Conservation (phyloP, 1,284 basidiomycete genomes). For the Papiliotrema nemorosa region DNA sequence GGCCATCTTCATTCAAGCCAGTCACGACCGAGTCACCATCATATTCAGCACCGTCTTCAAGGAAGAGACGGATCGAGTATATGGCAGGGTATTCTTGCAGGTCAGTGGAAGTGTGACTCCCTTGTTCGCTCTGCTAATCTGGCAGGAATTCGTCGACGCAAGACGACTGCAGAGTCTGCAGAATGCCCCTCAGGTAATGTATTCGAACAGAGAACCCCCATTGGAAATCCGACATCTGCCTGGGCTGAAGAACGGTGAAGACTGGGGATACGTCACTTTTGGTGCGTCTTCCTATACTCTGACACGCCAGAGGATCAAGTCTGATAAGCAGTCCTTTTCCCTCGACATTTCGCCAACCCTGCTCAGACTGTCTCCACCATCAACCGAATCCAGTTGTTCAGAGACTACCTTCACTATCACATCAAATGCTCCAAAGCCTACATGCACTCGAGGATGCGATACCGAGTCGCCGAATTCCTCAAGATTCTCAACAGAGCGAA, state of each 20-base stretch:
- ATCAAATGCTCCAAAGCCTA: conserved; percentile 99
- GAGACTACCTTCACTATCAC: conserved; percentile 98
- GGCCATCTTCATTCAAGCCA: conserved; percentile 92
- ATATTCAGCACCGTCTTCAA: conserved; percentile 96
- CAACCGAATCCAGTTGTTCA: conserved; percentile 94
- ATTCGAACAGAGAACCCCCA: conserved; percentile 91
- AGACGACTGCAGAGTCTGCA: conserved; percentile 88
- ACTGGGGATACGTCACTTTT: conserved; percentile 97
- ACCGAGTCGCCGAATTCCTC: conserved; percentile 92
- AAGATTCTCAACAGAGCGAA: conserved; percentile 98
- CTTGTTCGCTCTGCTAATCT: not conserved
- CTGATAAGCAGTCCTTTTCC: conserved; percentile 71
- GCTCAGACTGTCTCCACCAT: conserved; percentile 77
- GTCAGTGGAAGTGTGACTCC: conserved; percentile 50
- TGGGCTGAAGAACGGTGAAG: conserved; percentile 77
- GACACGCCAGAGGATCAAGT: not conserved
- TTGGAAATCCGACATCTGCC: conserved; percentile 87
- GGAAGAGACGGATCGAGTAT: conserved; percentile 96
- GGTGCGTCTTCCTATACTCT: conserved; percentile 45
- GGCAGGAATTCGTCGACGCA: conserved; percentile 96
- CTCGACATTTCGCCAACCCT: conserved; percentile 83
- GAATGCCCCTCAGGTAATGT: conserved; percentile 97
- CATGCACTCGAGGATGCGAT: conserved; percentile 97
- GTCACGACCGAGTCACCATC: conserved; percentile 92
- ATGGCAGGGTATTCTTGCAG: conserved; percentile 96